Conservation (phyloP, 208 protist species). For the Porcisia deanei region DNA sequence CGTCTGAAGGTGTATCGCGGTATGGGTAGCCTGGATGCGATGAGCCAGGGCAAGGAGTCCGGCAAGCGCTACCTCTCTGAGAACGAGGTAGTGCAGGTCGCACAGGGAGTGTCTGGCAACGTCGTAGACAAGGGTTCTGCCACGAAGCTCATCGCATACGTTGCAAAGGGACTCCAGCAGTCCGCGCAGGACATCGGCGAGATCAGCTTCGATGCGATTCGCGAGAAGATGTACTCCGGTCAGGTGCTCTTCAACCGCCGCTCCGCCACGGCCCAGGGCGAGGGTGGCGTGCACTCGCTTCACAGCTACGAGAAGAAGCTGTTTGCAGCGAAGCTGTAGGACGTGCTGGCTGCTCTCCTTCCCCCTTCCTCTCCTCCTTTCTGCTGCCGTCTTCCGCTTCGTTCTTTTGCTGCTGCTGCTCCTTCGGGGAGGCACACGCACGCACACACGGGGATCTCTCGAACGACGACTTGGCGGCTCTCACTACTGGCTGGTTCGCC, state of each 20-base stretch:
- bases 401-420: constrained; percentile 1
- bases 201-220: constrained; percentile 73
- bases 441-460: background rate
- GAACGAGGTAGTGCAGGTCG: constrained; percentile 90
- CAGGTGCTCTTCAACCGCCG: constrained; percentile 93
- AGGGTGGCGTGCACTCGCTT: constrained; percentile 93
- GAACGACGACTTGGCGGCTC: background rate
- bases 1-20: constrained; percentile 96
- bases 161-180: constrained; percentile 93
- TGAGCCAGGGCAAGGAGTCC: constrained; percentile 90
- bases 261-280: constrained; percentile 89
- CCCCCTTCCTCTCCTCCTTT: background rate
- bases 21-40: constrained; percentile 96
- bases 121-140: constrained; percentile 94
- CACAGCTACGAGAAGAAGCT: constrained; percentile 93
- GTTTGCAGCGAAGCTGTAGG: constrained; percentile 80
- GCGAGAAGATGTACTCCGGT: constrained; percentile 88
- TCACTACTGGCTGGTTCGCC: background rate
- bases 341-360: background rate
- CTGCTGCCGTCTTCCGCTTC: background rate
- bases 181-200: constrained; percentile 94
- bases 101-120: constrained; percentile 92
- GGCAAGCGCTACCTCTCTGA: constrained; percentile 92
- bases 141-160: constrained; percentile 85
- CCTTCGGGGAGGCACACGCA: background rate